Base-by-base conservation (phyloP, 2,329 filamentous ascomycete genomes). In the Colletotrichum sp. region DNA sequence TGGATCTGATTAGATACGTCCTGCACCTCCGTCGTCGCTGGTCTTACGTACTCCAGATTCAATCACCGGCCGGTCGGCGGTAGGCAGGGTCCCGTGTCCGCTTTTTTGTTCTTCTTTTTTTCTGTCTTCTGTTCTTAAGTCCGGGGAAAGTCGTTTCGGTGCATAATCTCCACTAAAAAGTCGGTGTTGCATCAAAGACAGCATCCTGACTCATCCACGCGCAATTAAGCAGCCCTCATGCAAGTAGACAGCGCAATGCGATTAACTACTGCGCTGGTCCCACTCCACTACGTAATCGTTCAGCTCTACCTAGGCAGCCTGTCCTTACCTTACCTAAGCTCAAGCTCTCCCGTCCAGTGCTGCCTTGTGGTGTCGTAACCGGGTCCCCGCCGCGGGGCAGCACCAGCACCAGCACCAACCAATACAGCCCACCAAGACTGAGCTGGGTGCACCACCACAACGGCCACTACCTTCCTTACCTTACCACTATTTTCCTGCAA, bases 1-100 rank as follows among this genome's bases (percentile, higher is more conserved):
- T 60, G 43, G 58, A 75, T 75, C 68, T 75, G 72, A 75, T 75
- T 75, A 77, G 68, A 75, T 67, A 61, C 52, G 55, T 55, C 69
- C 27, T 39, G 25, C 58, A 48, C 43, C 39, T 60, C 66, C 55
- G 56, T 58, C 30, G 30, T 71, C 66, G 66, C 60, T 58, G 55
- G 61, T 48, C 43, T 74, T 43, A 64, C 58, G 58, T 74, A 27
- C 71, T 52, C 43, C 43, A 52, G 43, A 52, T 52, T 52, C 43
- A 52, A 52, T 25, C 43, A 52, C 43, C 43, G 43, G n/a, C 43
- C 6, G 43, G 43, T 52, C 43, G 43, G 43, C 43, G 43, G 43
- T 52, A 52, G 43, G 43, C 43, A 52, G 43, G 43, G 43, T 52
- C 10, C 43, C 43, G n/a, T 52, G n/a, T 52, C 43, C 43, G 43